Base-by-base conservation (phyloP, 2,329 filamentous ascomycete species). In the Microsporum canis region DNA sequence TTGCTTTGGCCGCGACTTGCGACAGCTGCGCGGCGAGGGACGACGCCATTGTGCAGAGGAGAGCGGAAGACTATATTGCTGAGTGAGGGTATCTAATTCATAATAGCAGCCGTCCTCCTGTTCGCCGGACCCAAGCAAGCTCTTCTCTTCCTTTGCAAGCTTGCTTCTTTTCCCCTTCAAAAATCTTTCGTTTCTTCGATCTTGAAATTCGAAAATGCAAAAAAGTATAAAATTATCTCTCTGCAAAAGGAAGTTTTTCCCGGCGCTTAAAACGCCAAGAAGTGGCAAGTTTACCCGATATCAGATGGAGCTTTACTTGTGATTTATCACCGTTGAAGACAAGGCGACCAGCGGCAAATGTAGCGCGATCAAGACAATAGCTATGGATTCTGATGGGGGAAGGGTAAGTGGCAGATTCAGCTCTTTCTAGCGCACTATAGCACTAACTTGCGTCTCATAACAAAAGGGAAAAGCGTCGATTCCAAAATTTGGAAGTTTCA, bases 11-110 rank as follows among this genome's bases (percentile, higher is more conserved):
- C 68, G 91, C 89, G 72, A 99, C 91, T 72, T 89, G 86, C 79
- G 91, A 89, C 79, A 99, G 80, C 82, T 99, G 95, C 78, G 89
- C 86, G 76, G 92, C 88, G 68, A 99, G 87, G 71, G 89, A 87
- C 63, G 91, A 89, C 69, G 87, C 82, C 90, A 95, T 96, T 62
- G 62, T 74, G 70, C 39, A 57, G 33, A 34, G 12, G 38, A 38
- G 8, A 36, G n/a, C 5, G n/a, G 29, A 55, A 34, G 31, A 31
- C 4, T 34, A 17, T 43, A 61, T 38, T 8, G 17, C 14, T 7
- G 8, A 57, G 49, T 39, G 57, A 62, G 56, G 59, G 49, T 58
- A 31, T 55, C 57, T 55, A 57, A 34, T 34, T 23, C 55, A 57
- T 57, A 57, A 43, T 43, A 57, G 29, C 51, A 55, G 51, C 6